phyloP scores from a whole-genome alignment of 225 moss, liverwort and hornwort genomes.

The Asterella californica region DNA sequence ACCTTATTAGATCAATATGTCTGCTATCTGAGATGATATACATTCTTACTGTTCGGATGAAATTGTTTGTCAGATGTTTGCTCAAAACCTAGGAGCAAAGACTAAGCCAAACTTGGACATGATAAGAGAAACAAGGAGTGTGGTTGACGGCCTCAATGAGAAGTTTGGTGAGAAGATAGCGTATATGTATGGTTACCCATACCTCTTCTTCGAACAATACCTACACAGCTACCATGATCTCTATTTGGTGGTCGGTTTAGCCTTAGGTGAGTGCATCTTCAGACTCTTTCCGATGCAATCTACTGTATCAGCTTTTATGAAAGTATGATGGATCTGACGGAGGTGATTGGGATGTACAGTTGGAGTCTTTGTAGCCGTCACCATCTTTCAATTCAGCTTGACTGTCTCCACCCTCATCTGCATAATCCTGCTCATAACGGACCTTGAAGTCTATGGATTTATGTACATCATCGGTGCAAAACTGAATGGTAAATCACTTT shows the following conservation, averaged over 20 bases:
- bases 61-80: slow-evolving; percentile 60
- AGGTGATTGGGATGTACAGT: slow-evolving; percentile 41
- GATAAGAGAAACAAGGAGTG: slow-evolving; percentile 66
- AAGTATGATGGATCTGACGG: not conserved
- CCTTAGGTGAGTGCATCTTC: slow-evolving; percentile 50
- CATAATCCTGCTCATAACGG: slow-evolving; percentile 65
- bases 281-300: not conserved
- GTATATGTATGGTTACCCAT: slow-evolving; percentile 93
- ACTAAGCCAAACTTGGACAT: slow-evolving; percentile 63
- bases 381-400: slow-evolving; percentile 92
- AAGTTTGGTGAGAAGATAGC: slow-evolving; percentile 62
- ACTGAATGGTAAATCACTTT: slow-evolving; percentile 60
- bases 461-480: slow-evolving; percentile 83
- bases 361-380: slow-evolving; percentile 82
- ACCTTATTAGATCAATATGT: not conserved
- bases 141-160: slow-evolving; percentile 60
- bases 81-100: slow-evolving; percentile 68
- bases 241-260: slow-evolving; percentile 81
- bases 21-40: not conserved
- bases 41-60: not conserved
- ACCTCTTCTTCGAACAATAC: slow-evolving; percentile 96
- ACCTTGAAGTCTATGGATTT: slow-evolving; percentile 89
- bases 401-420: slow-evolving; percentile 74
- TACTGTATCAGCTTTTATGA: not conserved
- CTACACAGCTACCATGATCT: slow-evolving; percentile 92